phyloP scores from a whole-genome alignment of 345 rosid genomes.

The Ceriops decandra region DNA sequence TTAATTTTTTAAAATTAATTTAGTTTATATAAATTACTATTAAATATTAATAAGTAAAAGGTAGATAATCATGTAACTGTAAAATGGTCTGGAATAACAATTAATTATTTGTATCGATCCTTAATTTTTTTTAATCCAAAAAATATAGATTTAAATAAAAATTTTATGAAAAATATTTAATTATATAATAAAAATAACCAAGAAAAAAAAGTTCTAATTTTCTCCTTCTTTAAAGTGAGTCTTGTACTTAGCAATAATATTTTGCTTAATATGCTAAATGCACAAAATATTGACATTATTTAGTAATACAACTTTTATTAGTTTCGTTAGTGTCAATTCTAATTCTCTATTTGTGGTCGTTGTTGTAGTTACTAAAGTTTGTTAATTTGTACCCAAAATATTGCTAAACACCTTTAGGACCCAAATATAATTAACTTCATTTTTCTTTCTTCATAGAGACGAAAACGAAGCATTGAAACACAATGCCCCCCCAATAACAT shows the following conservation, averaged over 20 bases:
- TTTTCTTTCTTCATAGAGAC: neutral
- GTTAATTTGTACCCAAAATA: neutral
- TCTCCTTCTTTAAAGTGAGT: neutral
- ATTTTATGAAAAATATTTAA: neutral
- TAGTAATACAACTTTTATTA: neutral
- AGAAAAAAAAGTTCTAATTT: neutral
- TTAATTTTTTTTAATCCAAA: neutral
- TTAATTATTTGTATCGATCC: neutral
- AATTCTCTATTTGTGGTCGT: neutral
- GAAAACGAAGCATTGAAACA: conserved; percentile 5
- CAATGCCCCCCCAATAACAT: neutral
- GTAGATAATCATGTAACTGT: neutral
- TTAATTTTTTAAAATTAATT: too few species aligned
- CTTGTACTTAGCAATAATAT: neutral
- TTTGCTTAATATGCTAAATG: neutral
- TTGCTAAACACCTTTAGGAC: neutral
- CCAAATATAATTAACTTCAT: neutral
- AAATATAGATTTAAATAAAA: neutral
- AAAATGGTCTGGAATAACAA: neutral
- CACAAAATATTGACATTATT: neutral
- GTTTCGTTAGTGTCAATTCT: conserved; percentile 2
- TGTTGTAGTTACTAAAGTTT: neutral
- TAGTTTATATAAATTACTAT: too few species aligned
- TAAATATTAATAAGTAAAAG: too few species aligned
- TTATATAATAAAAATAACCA: neutral